Base-by-base conservation (phyloP, 768 basidiomycete genomes). In the Auricularia cornea region DNA sequence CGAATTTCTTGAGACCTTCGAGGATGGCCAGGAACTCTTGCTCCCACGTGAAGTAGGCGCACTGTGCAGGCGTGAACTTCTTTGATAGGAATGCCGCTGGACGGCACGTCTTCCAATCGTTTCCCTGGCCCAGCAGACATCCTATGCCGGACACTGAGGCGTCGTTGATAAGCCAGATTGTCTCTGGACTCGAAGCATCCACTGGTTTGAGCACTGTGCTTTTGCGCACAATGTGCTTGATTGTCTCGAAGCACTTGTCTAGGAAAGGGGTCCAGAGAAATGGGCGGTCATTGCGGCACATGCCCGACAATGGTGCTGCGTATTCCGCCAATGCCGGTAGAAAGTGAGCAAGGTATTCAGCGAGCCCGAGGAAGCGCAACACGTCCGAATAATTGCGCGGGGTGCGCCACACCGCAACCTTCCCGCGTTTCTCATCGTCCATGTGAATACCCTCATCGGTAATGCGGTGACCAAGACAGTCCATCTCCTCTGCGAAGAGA, bases 281-380 rank as follows among this genome's bases (percentile, higher is more conserved):
- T 18, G 63, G 63, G 20, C 61, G 66, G 0, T 70, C 72, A 65
- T 78, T 76, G 28, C 60, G 48, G 0, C 56, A 60, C 60, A 77
- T 74, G 0, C 62, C 60, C 10, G 72, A 61, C 10, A 81, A 60
- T 2, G 75, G 76, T 3, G 67, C 65, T 0, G 73, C 76, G 48
- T 71, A 78, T 1, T 70, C 61, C 0, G 75, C 69, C 1, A 78
- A 64, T 59, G 77, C 69, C 0, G 77, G 75, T 59, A 80, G 67
- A 63, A 76, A 77, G 5, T 71, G 71, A 1, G 68, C 70, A 1
- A 80, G 6, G 33, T n/a, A n/a, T n/a, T n/a, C n/a, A n/a, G n/a
- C n/a, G n/a, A n/a, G n/a, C n/a, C n/a, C n/a, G n/a, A n/a, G n/a
- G n/a, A n/a, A n/a, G n/a, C n/a, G n/a, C n/a, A n/a, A n/a, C n/a